These are phyloP conservation scores for Drechslerella dactyloides DNA, from an alignment of 2,329 filamentous ascomycete species.

Conservation along the genomic window DNA sequence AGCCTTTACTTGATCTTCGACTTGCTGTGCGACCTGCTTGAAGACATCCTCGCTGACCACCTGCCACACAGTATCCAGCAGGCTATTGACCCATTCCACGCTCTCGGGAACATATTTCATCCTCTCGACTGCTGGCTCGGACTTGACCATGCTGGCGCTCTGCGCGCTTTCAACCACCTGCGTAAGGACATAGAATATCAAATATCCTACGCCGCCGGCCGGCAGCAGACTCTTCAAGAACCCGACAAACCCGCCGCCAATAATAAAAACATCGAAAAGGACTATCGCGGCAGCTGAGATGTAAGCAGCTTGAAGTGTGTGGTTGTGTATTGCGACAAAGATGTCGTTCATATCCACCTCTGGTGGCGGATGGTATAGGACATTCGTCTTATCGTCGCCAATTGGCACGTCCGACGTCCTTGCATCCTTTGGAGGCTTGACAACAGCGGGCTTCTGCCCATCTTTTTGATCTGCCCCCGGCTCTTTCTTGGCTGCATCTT, in stretches of 20 bases:
- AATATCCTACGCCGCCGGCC: slow-evolving; percentile 38
- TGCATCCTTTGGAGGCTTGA: slow-evolving; percentile 30
- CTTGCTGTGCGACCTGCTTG: slow-evolving; percentile 80
- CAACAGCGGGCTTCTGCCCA: slow-evolving; percentile 4
- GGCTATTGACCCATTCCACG: slow-evolving; percentile 85
- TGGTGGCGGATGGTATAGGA: slow-evolving; percentile 44
- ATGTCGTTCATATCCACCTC: slow-evolving; percentile 47
- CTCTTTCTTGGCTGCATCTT: slow-evolving; percentile 10
- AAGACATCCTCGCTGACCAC: slow-evolving; percentile 96
- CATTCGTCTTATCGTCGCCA: slow-evolving; percentile 93
- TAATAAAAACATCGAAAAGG: slow-evolving; percentile 35
- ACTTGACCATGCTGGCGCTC: slow-evolving; percentile 14
- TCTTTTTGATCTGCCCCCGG: not conserved
- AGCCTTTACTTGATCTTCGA: slow-evolving; percentile 95
- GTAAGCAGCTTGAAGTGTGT: slow-evolving; percentile 54
- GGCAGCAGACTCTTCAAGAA: slow-evolving; percentile 39
- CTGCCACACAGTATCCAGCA: slow-evolving; percentile 83
- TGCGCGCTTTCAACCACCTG: slow-evolving; percentile 36
- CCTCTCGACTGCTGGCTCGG: slow-evolving; percentile 31
- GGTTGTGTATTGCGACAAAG: slow-evolving; percentile 33
- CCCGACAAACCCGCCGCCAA: slow-evolving; percentile 36
- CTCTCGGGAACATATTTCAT: slow-evolving; percentile 51
- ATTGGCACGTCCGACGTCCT: slow-evolving; percentile 90
- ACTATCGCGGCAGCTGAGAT: slow-evolving; percentile 39
- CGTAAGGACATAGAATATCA: slow-evolving; percentile 32